Percentiles rank a stretch among this genome's conserved stretches.
Evolutionary conservation across 2,329 filamentous ascomycete genomes (phyloP).

Genomic region (Achaetomium macrosporum): DNA sequence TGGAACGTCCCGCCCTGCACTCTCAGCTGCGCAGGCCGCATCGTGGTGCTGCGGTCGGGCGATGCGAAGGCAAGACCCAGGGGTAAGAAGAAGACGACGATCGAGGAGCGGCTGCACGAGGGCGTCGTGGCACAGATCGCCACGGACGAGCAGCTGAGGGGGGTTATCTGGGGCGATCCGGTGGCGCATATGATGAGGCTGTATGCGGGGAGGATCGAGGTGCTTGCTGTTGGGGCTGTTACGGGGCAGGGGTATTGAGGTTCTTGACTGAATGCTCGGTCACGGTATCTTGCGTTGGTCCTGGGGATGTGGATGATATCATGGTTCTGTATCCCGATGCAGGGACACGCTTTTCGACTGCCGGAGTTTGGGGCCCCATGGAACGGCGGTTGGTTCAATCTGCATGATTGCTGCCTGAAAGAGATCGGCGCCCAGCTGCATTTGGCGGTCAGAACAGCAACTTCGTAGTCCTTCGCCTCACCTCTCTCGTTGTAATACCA

Average conservation of each 20-base stretch:
- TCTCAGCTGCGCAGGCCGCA: conserved; percentile 63
- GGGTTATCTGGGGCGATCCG: conserved; percentile 75
- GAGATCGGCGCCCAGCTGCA: not conserved
- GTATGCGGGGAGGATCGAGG: conserved; percentile 67
- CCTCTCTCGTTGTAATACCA: too few relatives aligned
- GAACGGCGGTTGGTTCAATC: not conserved
- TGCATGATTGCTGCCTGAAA: not conserved
- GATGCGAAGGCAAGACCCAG: conserved; percentile 32
- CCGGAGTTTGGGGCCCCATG: too few relatives aligned
- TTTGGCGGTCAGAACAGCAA: too few relatives aligned
- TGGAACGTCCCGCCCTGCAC: conserved; percentile 64
- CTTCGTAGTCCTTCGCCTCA: too few relatives aligned
- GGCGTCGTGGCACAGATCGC: conserved; percentile 64
- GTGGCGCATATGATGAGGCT: conserved; percentile 74
- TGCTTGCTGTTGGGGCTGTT: conserved; percentile 63
- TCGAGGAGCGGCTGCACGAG: conserved; percentile 47
- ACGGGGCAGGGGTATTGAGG: conserved; percentile 36
- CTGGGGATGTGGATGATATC: not conserved
- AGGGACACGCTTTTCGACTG: too few relatives aligned
- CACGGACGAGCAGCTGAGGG: conserved; percentile 61
- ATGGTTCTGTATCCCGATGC: not conserved
- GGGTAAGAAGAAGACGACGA: conserved; percentile 41
- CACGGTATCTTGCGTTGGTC: not conserved
- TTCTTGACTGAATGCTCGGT: not conserved
- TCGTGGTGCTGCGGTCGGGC: conserved; percentile 59